Conservation (phyloP, 805 yeast genomes). For the Saccharomycopsis selenospora region DNA sequence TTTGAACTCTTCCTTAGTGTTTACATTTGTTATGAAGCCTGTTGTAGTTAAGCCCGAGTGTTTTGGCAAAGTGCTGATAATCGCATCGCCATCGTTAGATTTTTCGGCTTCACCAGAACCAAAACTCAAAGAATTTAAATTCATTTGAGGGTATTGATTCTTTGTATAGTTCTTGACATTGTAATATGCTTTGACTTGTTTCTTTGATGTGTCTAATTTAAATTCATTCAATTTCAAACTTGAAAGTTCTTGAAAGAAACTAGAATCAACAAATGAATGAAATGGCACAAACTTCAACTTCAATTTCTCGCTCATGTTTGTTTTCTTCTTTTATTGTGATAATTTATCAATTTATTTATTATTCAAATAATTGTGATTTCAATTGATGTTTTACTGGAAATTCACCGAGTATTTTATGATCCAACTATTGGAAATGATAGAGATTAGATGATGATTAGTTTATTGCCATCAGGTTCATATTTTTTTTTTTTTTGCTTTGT, state of each 20-base stretch:
- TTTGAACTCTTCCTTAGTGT: slow-evolving; percentile 84
- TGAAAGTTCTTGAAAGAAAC: slow-evolving; percentile 75
- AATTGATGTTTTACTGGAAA: no score
- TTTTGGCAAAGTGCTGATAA: slow-evolving; percentile 17
- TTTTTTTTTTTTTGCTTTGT: no score
- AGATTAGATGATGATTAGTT: no score
- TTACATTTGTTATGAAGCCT: slow-evolving; percentile 53
- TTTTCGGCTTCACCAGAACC: no score
- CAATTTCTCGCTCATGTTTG: slow-evolving; percentile 17
- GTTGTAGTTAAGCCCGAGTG: slow-evolving; percentile 24
- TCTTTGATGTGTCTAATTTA: slow-evolving; percentile 50
- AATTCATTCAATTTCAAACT: slow-evolving; percentile 65
- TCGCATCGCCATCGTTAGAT: slow-evolving; percentile 18
- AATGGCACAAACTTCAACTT: slow-evolving; percentile 41
- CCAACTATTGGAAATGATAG: no score
- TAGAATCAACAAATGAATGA: slow-evolving; percentile 74
- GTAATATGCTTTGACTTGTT: slow-evolving; percentile 32
- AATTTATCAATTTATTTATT: no score
- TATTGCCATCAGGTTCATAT: no score
- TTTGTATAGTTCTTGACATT: slow-evolving; percentile 27
- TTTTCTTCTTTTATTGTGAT: no score
- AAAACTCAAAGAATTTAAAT: slow-evolving; percentile 31
- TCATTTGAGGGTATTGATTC: slow-evolving; percentile 29
- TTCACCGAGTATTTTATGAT: no score
- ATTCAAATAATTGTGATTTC: no score